Evolutionary conservation across 2,329 filamentous ascomycete species (phyloP), one percentile per base, ranked within the genome.

Genomic region (Exophiala bonariae): DNA sequence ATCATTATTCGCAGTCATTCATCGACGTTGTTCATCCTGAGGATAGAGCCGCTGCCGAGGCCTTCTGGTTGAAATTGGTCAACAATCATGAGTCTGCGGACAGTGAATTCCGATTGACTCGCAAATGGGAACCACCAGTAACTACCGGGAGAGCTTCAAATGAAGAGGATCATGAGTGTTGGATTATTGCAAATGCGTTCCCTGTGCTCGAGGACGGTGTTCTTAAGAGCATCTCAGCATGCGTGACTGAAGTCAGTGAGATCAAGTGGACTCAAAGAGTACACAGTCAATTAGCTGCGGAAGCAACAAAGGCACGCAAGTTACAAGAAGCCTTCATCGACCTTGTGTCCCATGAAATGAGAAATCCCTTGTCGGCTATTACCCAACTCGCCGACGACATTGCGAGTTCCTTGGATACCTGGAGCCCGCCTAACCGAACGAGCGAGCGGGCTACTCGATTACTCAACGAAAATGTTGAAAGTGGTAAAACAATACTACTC

Each of bases 281-380:
- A 5, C 45, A 78, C 80, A 57, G 71, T 80, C 16, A 78, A 14
- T 26, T 46, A 10, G 47, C 49, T n/a, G 19, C 32, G 16, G 52
- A 50, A 35, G 56, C 50, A 4, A 56, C 48, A 30, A 46, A 52
- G 36, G 51, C 52, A 31, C 49, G 54, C 26, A 51, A 47, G 26
- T 41, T 49, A 60, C 87, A 92, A 61, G 86, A 90, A 57, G 87
- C 86, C 53, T 90, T 90, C 59, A 87, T 90, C 59, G 86, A 89
- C 64, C 87, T 89, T 56, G 79, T 75, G 4, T 74, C 71, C 41
- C 76, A 78, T 54, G 76, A 78, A 51, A 75, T 78, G 66, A 70
- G 78, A 3, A 81, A 81, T 53, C 78, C 78, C 1, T 62, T 82
- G 3, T 75, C 70, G n/a, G 78, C 79, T 1, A 81, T 82, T 17